Evolutionary conservation across 768 basidiomycete species (phyloP).

Genomic region (Calocera viscosa): DNA sequence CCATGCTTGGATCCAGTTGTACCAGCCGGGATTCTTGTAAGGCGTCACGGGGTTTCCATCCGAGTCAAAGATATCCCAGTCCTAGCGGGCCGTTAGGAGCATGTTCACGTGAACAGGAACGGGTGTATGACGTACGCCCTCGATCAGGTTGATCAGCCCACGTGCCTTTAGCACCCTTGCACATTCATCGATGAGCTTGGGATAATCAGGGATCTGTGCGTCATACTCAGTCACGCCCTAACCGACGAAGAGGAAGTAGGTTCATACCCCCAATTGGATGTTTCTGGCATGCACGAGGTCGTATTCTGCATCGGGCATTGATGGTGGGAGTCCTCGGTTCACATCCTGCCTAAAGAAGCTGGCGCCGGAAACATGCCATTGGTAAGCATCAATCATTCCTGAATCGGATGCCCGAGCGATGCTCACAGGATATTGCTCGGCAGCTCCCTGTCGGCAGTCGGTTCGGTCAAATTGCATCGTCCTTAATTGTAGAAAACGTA

Average conservation of each 20-base stretch:
- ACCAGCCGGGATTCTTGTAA: slow-evolving; percentile 5
- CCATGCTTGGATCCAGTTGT: slow-evolving; percentile 2
- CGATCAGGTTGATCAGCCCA: not conserved
- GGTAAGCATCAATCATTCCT: not conserved
- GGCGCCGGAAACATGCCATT: not conserved
- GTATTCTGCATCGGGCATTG: not conserved
- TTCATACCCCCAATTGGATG: not conserved
- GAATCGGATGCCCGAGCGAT: not conserved
- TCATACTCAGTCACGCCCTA: not conserved
- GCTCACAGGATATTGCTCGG: not conserved
- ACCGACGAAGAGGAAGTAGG: not conserved
- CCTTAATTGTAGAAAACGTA: not conserved
- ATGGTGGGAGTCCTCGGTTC: not conserved
- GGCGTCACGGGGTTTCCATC: not conserved
- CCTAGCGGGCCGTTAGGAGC: not conserved
- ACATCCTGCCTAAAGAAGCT: not conserved
- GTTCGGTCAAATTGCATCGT: not conserved
- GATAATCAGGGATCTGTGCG: not conserved
- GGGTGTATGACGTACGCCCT: not conserved
- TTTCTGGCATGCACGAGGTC: not conserved
- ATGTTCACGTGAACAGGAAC: not conserved
- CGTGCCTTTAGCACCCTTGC: not conserved
- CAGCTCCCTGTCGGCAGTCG: not conserved
- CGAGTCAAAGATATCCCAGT: slow-evolving; percentile 1
- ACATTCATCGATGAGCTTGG: not conserved